These are phyloP conservation scores for Microcos paniculata DNA, from an alignment of 345 rosid genomes.

Conservation along the genomic window DNA sequence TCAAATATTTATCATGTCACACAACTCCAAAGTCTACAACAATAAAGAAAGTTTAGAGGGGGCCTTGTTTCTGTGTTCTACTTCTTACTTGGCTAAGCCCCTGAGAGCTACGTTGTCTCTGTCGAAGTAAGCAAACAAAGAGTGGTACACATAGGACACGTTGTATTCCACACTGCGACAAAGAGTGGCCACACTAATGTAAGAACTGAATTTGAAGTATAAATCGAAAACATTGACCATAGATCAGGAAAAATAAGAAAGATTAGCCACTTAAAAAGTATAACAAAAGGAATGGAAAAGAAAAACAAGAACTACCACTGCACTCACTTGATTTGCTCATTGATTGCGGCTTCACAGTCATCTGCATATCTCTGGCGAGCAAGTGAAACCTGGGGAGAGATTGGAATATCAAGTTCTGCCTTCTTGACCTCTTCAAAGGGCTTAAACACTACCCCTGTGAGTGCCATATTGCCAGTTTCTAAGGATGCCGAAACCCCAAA, in stretches of 20 bases:
- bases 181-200: background rate
- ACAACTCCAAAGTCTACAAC: background rate
- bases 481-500: constrained; percentile 30
- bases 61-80: background rate
- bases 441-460: constrained; percentile 65
- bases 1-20: constrained; percentile 7
- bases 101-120: constrained; percentile 69
- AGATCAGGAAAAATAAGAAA: background rate
- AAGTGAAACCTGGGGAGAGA: constrained; percentile 47
- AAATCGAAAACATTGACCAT: background rate
- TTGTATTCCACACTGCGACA: constrained; percentile 77
- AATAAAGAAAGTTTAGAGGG: background rate
- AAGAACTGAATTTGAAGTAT: background rate
- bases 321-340: constrained; percentile 87
- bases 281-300: background rate
- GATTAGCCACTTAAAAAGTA: background rate
- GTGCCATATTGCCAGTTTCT: constrained; percentile 26
- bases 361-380: constrained; percentile 63
- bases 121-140: constrained; percentile 84
- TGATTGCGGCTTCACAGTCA: constrained; percentile 57
- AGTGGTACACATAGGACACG: constrained; percentile 73
- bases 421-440: constrained; percentile 83
- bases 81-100: constrained; percentile 81
- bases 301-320: background rate
- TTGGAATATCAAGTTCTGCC: constrained; percentile 50